These are phyloP conservation scores for Penicillium verhagenii DNA, from an alignment of 495 filamentous ascomycete species.

Conservation along the genomic window DNA sequence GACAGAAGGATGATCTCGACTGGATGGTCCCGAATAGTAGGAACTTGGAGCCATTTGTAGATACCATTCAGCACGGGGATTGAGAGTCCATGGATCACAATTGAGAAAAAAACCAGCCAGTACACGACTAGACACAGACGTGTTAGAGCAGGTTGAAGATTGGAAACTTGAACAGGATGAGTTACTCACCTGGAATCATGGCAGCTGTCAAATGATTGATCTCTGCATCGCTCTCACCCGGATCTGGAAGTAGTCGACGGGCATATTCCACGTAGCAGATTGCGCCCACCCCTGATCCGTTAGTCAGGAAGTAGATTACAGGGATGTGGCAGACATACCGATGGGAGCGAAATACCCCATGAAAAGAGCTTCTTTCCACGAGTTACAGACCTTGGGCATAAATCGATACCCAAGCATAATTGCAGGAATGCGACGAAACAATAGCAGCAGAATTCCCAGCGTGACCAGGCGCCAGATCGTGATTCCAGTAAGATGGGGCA, in stretches of 20 bases:
- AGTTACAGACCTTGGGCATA: slow-evolving; percentile 33
- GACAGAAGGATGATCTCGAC: slow-evolving; percentile 50
- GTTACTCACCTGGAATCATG: slow-evolving; percentile 41
- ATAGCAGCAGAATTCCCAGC: slow-evolving; percentile 32
- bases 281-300: slow-evolving; percentile 32
- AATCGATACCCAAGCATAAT: slow-evolving; percentile 39
- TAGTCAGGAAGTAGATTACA: background rate
- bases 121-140: slow-evolving; percentile 49
- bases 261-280: slow-evolving; percentile 51
- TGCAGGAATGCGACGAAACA: slow-evolving; percentile 38
- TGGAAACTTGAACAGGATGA: no score
- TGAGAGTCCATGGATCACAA: slow-evolving; percentile 57
- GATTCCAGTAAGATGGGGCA: slow-evolving; percentile 29
- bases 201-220: slow-evolving; percentile 50
- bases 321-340: slow-evolving; percentile 18
- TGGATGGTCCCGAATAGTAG: slow-evolving; percentile 51
- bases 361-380: slow-evolving; percentile 42
- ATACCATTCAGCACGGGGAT: slow-evolving; percentile 51
- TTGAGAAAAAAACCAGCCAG: slow-evolving; percentile 58
- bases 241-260: slow-evolving; percentile 51
- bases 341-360: slow-evolving; percentile 44
- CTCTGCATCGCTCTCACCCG: slow-evolving; percentile 48
- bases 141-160: slow-evolving; percentile 3
- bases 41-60: slow-evolving; percentile 45
- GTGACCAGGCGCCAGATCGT: slow-evolving; percentile 30